Base-by-base conservation (phyloP, 202 grass and related monocot species). In the Brachypodium distachyon region DNA sequence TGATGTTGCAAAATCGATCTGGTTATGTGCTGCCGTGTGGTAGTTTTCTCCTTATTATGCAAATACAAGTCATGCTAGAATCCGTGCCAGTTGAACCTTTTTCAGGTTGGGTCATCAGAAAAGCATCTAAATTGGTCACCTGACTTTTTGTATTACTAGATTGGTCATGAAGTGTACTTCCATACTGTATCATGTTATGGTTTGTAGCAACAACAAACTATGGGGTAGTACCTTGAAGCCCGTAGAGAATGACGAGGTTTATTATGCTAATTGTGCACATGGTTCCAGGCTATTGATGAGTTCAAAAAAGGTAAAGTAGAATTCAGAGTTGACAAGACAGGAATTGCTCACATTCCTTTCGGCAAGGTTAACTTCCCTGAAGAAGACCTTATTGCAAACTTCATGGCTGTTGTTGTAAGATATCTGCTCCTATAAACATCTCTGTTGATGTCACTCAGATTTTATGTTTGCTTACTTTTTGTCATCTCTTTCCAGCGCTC, bases 281-380 rank as follows among this genome's bases (percentile, higher is more conserved):
- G 44, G 18, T 86, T 90, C 29, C 85, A 99, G 92, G 96, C 96
- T 70, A 93, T 99, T 34, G 86, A 93, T 69, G 96, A 99, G 61
- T 99, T 99, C 76, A 99, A 96, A 83, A 93, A 91, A 85, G 96
- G 96, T 44, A 99, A 96, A 88, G 96, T 99, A 14, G 96, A 99
- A 87, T 99, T 89, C 78, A 89, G 96, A 80, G 92, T 93, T 36
- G 96, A 99, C 59, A 99, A 99, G 82, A 85, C 96, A 8, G 92
- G 96, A 67, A 96, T 93, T 52, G 92, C 89, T 37, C 96, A 99
- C 82, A 78, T 99, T 62, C 89, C 93, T 60, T 96, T 93, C 42
- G 96, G 96, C 59, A 96, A 96, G 86, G 85, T 76, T 81, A 84
- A 91, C 69, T 96, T 99, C 72, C 72, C 92, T 37, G 92, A 96